Conservation (phyloP, 2,329 filamentous ascomycete species). For the Clonostachys chloroleuca region DNA sequence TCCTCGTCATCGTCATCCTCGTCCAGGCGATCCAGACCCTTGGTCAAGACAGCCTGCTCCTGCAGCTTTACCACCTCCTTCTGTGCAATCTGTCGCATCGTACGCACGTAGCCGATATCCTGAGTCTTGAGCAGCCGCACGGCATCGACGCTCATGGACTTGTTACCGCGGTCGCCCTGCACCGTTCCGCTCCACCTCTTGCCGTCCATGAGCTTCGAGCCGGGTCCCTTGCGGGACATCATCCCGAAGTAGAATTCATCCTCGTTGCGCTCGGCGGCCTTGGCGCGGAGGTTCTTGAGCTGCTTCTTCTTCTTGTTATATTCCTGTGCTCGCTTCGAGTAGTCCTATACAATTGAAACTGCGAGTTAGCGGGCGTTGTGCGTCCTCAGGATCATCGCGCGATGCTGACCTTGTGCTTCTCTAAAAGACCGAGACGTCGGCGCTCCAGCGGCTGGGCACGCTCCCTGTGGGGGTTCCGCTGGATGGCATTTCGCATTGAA, state of each 20-base stretch:
- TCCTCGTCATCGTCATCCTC: conserved; percentile 25
- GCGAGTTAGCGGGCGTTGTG: conserved; percentile 4
- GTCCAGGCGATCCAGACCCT: conserved; percentile 27
- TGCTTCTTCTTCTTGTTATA: conserved; percentile 61
- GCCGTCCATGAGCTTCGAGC: conserved; percentile 38
- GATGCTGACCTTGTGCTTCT: conserved; percentile 78
- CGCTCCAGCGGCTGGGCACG: conserved; percentile 83
- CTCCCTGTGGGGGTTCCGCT: conserved; percentile 84
- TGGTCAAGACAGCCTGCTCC: conserved; percentile 43
- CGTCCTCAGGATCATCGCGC: not conserved
- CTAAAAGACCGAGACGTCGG: conserved; percentile 82
- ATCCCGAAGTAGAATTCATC: conserved; percentile 73
- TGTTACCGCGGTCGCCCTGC: conserved; percentile 53
- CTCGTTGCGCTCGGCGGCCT: conserved; percentile 62
- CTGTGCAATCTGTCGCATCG: conserved; percentile 52
- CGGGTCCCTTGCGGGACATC: conserved; percentile 56
- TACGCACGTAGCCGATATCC: conserved; percentile 61
- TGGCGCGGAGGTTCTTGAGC: conserved; percentile 54
- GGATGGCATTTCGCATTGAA: conserved; percentile 60
- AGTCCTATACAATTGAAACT: conserved; percentile 39
- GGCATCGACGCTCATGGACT: conserved; percentile 48
- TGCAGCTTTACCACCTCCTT: conserved; percentile 55
- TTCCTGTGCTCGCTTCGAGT: conserved; percentile 60
- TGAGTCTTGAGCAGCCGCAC: conserved; percentile 65
- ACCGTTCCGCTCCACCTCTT: conserved; percentile 51